Conservation (phyloP, 192 early-diverging fungal species). For the Geranomyces variabilis region DNA sequence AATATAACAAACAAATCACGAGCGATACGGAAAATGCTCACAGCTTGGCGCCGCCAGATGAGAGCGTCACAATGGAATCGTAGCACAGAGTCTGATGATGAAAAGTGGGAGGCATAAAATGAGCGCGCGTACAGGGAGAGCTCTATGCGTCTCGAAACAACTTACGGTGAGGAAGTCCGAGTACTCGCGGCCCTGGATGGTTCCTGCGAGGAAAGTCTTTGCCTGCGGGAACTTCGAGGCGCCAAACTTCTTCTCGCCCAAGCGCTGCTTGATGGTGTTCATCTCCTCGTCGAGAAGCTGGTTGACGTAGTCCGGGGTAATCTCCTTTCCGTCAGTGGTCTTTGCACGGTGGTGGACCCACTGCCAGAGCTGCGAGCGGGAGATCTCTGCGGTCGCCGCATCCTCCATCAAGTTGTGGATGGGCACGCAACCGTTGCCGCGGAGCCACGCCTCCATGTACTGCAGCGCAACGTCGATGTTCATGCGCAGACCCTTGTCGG, state of each 20-base stretch:
- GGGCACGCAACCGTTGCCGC: slow-evolving; percentile 93
- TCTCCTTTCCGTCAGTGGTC: slow-evolving; percentile 77
- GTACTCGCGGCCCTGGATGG: slow-evolving; percentile 83
- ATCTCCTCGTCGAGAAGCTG: slow-evolving; percentile 90
- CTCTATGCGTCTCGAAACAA: background rate
- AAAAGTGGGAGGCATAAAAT: too few relatives aligned
- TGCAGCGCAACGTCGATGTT: slow-evolving; percentile 91
- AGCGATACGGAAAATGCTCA: background rate
- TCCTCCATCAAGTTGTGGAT: slow-evolving; percentile 99
- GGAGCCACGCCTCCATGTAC: slow-evolving; percentile 97
- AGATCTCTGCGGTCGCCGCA: slow-evolving; percentile 97
- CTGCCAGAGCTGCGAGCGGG: slow-evolving; percentile 95
- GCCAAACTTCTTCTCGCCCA: slow-evolving; percentile 67
- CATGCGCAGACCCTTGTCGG: slow-evolving; percentile 86
- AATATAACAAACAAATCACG: background rate
- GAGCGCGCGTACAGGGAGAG: background rate
- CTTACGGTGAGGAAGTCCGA: slow-evolving; percentile 88
- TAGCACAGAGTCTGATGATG: slow-evolving; percentile 13
- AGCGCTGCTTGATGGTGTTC: slow-evolving; percentile 50
- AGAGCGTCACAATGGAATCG: slow-evolving; percentile 14
- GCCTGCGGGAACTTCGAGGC: slow-evolving; percentile 68
- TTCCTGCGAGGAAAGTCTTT: slow-evolving; percentile 69
- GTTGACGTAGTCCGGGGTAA: slow-evolving; percentile 78
- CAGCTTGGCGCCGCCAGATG: slow-evolving; percentile 10
- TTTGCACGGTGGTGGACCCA: slow-evolving; percentile 88